phyloP scores from a whole-genome alignment of 768 basidiomycete genomes.

The Tubosaeta sp. region DNA sequence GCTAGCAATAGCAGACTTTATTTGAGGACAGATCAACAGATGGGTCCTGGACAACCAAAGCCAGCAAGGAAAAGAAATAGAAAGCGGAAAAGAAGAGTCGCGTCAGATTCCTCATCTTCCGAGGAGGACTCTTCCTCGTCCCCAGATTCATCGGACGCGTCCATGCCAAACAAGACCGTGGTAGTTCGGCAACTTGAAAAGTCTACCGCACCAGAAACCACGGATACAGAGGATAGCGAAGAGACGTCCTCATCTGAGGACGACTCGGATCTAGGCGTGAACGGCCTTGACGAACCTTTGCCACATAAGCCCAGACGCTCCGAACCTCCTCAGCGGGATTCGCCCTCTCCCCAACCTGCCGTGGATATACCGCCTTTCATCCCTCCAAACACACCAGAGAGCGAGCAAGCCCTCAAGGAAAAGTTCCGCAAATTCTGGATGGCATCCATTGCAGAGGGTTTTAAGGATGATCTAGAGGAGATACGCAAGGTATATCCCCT shows the following conservation, averaged over 20 bases:
- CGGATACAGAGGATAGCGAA: slow-evolving; percentile 3
- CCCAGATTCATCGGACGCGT: slow-evolving; percentile 8
- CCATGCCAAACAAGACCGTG: slow-evolving; percentile 7
- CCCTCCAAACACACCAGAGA: slow-evolving; percentile 34
- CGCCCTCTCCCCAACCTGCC: slow-evolving; percentile 21
- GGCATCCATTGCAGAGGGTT: slow-evolving; percentile 42
- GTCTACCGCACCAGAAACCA: not conserved
- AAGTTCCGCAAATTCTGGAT: slow-evolving; percentile 86
- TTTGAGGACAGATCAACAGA: not conserved
- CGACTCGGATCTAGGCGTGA: slow-evolving; percentile 2
- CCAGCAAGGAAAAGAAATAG: slow-evolving; percentile 43
- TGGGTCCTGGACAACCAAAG: slow-evolving; percentile 31
- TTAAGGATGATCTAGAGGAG: slow-evolving; percentile 78
- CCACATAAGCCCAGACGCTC: not conserved
- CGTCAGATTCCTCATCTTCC: slow-evolving; percentile 41
- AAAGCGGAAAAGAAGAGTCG: slow-evolving; percentile 52
- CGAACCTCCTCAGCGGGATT: slow-evolving; percentile 15
- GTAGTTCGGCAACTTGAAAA: slow-evolving; percentile 3
- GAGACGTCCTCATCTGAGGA: slow-evolving; percentile 18
- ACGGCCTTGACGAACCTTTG: not conserved
- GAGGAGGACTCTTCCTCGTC: slow-evolving; percentile 26
- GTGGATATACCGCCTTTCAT: slow-evolving; percentile 55
- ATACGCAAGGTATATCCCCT: slow-evolving; percentile 64
- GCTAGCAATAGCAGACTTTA: not conserved
- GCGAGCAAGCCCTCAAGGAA: slow-evolving; percentile 56